A percentile compares a stretch with the other conserved stretches of the same genome.
These are phyloP conservation scores for Macrophomina tecta DNA, from an alignment of 2,329 filamentous ascomycete species.

Conservation along the genomic window DNA sequence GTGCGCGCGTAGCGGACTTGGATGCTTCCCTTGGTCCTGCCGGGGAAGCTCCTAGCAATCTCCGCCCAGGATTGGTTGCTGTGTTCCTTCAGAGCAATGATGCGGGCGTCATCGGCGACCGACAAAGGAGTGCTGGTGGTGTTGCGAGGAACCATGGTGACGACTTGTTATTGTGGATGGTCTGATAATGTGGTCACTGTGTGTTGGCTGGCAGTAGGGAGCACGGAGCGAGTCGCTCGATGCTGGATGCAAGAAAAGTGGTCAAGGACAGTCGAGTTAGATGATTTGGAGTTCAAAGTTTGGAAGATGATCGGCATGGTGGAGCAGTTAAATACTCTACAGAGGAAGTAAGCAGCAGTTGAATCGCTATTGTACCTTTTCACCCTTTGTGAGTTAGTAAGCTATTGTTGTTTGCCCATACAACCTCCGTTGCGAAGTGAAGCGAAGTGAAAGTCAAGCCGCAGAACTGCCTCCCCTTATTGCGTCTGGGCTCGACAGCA, in stretches of 20 bases:
- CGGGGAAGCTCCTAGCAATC: slow-evolving; percentile 7
- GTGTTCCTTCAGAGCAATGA: slow-evolving; percentile 17
- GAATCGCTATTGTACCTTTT: not conserved
- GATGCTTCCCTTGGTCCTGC: slow-evolving; percentile 13
- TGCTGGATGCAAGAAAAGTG: not conserved
- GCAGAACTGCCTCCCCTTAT: not conserved
- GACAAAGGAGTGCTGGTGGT: not conserved
- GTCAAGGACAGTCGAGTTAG: not conserved
- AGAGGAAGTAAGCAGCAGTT: not conserved
- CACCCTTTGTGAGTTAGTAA: not conserved
- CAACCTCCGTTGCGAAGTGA: not conserved
- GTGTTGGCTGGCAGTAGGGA: not conserved
- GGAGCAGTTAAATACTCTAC: no score
- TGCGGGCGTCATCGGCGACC: slow-evolving; percentile 8
- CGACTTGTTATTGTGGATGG: not conserved
- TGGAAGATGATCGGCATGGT: no score
- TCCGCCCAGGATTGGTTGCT: not conserved
- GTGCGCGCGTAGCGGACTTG: slow-evolving; percentile 12
- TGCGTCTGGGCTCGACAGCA: not conserved
- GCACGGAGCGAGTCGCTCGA: not conserved
- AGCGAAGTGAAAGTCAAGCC: not conserved
- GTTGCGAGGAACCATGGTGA: not conserved
- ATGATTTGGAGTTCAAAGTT: not conserved
- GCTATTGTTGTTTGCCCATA: not conserved
- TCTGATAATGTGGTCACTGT: no score